A percentile compares a stretch with the other conserved stretches of the same genome.
Evolutionary conservation across 2,329 filamentous ascomycete species (phyloP).

Genomic region (Claviceps lovelessii): DNA sequence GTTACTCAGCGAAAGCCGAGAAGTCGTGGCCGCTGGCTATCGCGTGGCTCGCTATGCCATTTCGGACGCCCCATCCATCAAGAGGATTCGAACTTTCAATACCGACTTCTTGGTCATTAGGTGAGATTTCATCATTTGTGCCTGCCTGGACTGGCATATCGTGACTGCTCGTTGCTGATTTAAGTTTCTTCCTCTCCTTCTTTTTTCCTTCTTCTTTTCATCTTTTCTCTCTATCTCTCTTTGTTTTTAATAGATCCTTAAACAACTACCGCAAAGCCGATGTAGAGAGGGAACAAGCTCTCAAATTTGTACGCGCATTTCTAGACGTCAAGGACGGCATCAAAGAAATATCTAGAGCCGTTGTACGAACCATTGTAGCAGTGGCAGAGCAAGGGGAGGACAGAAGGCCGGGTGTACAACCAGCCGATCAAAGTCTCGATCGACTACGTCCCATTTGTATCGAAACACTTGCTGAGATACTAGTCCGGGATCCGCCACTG

Average conservation of each 20-base stretch:
- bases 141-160: not conserved
- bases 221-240: no score
- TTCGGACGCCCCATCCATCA: constrained; percentile 76
- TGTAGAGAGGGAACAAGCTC: constrained; percentile 87
- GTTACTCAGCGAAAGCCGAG: constrained; percentile 87
- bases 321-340: constrained; percentile 90
- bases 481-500: constrained; percentile 71
- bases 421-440: constrained; percentile 60
- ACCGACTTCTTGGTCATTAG: constrained; percentile 82
- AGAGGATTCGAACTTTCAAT: constrained; percentile 73
- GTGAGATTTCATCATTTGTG: constrained; percentile 8
- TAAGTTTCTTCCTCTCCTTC: not conserved
- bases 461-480: constrained; percentile 81
- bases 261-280: constrained; percentile 96
- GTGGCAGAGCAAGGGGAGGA: constrained; percentile 83
- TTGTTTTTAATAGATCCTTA: constrained; percentile 43
- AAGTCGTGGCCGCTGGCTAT: constrained; percentile 91
- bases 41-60: constrained; percentile 88
- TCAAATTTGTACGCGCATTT: constrained; percentile 93
- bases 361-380: constrained; percentile 79
- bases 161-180: constrained; percentile 4
- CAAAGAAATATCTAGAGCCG: constrained; percentile 69
- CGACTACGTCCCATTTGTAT: constrained; percentile 80
- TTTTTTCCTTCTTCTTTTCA: no score
- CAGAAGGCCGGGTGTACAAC: constrained; percentile 59